phyloP scores from a whole-genome alignment of 345 rosid genomes.

The Boechera retrofracta region DNA sequence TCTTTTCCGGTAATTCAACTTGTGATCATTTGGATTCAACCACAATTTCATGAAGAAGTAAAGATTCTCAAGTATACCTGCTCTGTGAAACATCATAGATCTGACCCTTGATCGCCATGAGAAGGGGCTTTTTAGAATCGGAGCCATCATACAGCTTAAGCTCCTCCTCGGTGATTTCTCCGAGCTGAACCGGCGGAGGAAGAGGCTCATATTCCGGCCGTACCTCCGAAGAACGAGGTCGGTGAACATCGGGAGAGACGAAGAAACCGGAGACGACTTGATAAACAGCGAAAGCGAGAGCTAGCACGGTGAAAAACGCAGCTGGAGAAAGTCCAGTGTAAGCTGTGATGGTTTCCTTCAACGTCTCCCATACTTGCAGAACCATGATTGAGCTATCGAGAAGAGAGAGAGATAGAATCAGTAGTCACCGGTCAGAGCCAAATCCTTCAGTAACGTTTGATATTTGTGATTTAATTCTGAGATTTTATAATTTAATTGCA shows the following conservation, averaged over 20 bases:
- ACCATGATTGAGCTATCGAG: slow-evolving; percentile 56
- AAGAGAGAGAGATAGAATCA: background rate
- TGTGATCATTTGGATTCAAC: background rate
- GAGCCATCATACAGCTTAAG: slow-evolving; percentile 81
- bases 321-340: slow-evolving; percentile 96
- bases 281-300: slow-evolving; percentile 74
- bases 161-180: slow-evolving; percentile 86
- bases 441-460: background rate
- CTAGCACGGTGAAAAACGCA: slow-evolving; percentile 75
- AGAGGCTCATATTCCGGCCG: slow-evolving; percentile 74
- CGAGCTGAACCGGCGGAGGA: slow-evolving; percentile 96
- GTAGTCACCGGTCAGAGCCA: slow-evolving; percentile 20
- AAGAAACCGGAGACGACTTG: slow-evolving; percentile 71
- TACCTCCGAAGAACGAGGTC: slow-evolving; percentile 48
- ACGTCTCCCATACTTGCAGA: slow-evolving; percentile 82
- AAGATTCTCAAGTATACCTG: slow-evolving; percentile 55
- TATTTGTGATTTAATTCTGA: background rate
- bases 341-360: slow-evolving; percentile 73
- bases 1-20: background rate
- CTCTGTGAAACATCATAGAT: slow-evolving; percentile 98
- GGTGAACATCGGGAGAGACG: slow-evolving; percentile 54
- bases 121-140: slow-evolving; percentile 84
- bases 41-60: background rate
- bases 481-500: slow-evolving; percentile 4
- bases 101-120: slow-evolving; percentile 99